Evolutionary conservation across 768 basidiomycete species (phyloP).

Genomic region (Pisolithus tinctorius): DNA sequence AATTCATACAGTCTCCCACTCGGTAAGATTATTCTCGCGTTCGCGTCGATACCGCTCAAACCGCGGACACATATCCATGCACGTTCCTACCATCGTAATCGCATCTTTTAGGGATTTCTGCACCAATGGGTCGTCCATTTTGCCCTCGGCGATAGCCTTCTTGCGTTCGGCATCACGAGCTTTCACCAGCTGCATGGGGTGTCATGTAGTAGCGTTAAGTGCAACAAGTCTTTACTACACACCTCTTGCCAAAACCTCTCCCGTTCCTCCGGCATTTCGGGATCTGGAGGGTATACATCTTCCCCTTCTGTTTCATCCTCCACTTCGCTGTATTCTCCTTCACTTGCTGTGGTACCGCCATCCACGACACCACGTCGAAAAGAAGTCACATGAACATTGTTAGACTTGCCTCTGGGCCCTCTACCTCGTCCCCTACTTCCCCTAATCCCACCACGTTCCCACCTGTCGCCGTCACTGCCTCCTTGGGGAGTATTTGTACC

Average conservation of each 20-base stretch:
- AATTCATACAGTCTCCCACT: slow-evolving; percentile 71
- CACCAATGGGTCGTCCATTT: slow-evolving; percentile 81
- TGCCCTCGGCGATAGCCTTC: slow-evolving; percentile 70
- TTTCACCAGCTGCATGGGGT: slow-evolving; percentile 52
- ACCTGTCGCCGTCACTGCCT: slow-evolving; percentile 42
- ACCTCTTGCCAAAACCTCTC: slow-evolving; percentile 73
- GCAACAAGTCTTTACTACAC: slow-evolving; percentile 19
- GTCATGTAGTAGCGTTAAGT: slow-evolving; percentile 14
- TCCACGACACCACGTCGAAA: slow-evolving; percentile 23
- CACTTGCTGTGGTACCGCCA: slow-evolving; percentile 26
- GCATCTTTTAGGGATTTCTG: slow-evolving; percentile 82
- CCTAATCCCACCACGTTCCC: slow-evolving; percentile 58
- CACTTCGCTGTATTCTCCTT: slow-evolving; percentile 30
- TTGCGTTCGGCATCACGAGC: slow-evolving; percentile 66
- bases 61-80: slow-evolving; percentile 89
- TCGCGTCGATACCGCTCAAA: slow-evolving; percentile 91
- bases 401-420: slow-evolving; percentile 31
- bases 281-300: slow-evolving; percentile 39
- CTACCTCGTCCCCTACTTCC: slow-evolving; percentile 43
- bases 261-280: slow-evolving; percentile 56
- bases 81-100: slow-evolving; percentile 89
- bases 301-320: slow-evolving; percentile 25
- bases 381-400: slow-evolving; percentile 33
- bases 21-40: slow-evolving; percentile 79
- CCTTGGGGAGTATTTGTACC: slow-evolving; percentile 30